Conservation (phyloP, 129 eudicot genomes). For the Dittrichia graveolens region DNA sequence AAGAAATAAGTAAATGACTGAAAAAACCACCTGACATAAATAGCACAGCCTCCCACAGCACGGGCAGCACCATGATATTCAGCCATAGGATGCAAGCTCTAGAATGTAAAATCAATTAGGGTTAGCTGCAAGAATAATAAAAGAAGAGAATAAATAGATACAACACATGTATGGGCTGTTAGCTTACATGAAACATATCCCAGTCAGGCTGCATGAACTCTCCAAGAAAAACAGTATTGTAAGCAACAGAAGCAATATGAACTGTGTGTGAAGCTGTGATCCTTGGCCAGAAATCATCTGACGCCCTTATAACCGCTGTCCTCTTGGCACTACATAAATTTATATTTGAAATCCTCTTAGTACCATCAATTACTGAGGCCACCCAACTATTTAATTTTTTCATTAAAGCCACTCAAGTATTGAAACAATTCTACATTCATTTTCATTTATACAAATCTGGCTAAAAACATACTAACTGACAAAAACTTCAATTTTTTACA, state of each 20-base stretch:
- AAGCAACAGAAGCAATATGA: slow-evolving; percentile 94
- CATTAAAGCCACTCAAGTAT: no score
- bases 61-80: slow-evolving; percentile 98
- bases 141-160: background rate
- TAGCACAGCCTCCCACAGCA: slow-evolving; percentile 92
- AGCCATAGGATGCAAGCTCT: slow-evolving; percentile 97
- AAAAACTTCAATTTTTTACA: no score
- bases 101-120: slow-evolving; percentile 5
- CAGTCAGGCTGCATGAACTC: slow-evolving; percentile 99
- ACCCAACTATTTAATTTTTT: no score
- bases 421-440: no score
- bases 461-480: no score
- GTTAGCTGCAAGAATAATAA: slow-evolving; percentile 14
- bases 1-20: background rate
- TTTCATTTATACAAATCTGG: no score
- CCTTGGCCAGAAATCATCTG: slow-evolving; percentile 93
- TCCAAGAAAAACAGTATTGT: slow-evolving; percentile 79
- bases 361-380: background rate
- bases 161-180: background rate
- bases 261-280: slow-evolving; percentile 96
- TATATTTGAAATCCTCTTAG: slow-evolving; percentile 13
- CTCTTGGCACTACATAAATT: slow-evolving; percentile 55
- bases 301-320: slow-evolving; percentile 85
- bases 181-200: slow-evolving; percentile 97
- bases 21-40: slow-evolving; percentile 75